A percentile compares a stretch with the other conserved stretches of the same genome.
Conservation (phyloP, 371 early-diverging fungal species). For the Saksenaea vasiformis region DNA sequence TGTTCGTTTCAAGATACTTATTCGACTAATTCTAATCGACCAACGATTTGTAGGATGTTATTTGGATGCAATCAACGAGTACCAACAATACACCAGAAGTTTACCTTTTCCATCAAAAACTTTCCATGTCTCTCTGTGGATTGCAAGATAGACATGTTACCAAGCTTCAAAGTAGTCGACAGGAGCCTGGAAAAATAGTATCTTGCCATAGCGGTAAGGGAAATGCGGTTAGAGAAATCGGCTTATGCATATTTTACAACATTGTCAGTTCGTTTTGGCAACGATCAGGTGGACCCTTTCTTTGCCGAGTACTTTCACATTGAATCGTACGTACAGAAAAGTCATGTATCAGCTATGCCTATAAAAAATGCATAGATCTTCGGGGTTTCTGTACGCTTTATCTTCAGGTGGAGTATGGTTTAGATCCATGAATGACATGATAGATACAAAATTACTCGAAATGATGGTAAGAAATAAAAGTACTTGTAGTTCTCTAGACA, state of each 20-base stretch:
- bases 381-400: neutral
- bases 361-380: neutral
- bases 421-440: neutral
- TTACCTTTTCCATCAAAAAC: neutral
- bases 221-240: neutral
- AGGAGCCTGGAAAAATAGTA: neutral
- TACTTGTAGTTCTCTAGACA: neutral
- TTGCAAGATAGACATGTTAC: neutral
- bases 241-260: neutral
- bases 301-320: neutral
- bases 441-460: neutral
- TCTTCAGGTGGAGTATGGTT: neutral
- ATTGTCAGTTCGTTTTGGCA: neutral
- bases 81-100: neutral
- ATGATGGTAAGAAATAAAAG: neutral
- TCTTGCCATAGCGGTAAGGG: neutral
- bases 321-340: neutral
- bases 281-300: neutral
- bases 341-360: neutral
- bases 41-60: neutral
- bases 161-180: neutral
- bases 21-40: neutral
- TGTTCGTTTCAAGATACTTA: neutral
- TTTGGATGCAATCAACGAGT: neutral
- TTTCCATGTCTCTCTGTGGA: neutral